These are phyloP conservation scores for Biscogniauxia sp. DNA, from an alignment of 2,329 filamentous ascomycete genomes.

Conservation along the genomic window DNA sequence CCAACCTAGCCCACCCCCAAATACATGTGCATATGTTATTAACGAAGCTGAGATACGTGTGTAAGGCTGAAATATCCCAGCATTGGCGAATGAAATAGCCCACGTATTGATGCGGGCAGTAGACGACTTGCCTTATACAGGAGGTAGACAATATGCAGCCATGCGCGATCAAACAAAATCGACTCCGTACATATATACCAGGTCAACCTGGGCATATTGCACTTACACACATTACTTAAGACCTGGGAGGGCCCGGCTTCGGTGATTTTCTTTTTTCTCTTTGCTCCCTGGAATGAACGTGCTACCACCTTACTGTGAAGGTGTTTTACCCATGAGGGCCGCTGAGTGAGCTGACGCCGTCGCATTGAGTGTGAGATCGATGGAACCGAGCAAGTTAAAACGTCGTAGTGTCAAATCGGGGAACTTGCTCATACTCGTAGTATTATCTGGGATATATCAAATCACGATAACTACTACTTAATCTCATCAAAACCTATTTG, in stretches of 20 bases:
- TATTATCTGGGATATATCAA: not conserved
- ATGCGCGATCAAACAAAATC: not conserved
- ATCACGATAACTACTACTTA: not conserved
- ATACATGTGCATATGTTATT: not conserved
- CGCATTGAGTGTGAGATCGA: not conserved
- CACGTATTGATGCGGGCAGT: not conserved
- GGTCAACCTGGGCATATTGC: not conserved
- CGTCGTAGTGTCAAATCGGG: not conserved
- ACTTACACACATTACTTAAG: not conserved
- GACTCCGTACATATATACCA: not conserved
- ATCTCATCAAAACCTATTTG: not conserved
- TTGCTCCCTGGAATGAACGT: too few species aligned
- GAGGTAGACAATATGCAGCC: not conserved
- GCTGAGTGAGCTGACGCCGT: not conserved
- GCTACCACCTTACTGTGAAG: too few species aligned
- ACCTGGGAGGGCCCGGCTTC: not conserved
- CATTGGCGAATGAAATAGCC: not conserved
- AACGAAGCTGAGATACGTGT: not conserved
- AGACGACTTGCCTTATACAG: not conserved
- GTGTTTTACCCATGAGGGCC: not conserved
- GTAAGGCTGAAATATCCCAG: not conserved
- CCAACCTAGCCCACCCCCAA: not conserved
- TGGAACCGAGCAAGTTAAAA: not conserved
- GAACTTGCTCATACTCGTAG: not conserved
- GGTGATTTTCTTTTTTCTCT: not conserved